Evolutionary conservation across 2,329 filamentous ascomycete genomes (phyloP).

Genomic region (Pseudogymnoascus sp.): DNA sequence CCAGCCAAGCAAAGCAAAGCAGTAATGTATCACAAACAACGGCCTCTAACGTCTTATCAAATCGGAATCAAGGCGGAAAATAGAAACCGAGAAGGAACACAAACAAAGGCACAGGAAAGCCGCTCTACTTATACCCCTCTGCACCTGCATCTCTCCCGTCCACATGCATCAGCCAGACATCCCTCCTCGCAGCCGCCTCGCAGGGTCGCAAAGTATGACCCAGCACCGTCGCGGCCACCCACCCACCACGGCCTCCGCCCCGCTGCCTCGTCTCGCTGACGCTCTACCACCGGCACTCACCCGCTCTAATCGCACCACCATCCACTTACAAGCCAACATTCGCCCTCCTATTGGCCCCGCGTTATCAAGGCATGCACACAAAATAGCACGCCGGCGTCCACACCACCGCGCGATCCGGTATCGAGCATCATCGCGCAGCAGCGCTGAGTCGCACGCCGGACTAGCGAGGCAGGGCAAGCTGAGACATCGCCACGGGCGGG

Average conservation of each 20-base stretch:
- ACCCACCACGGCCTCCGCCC: not conserved
- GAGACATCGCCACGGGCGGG: conserved; percentile 1
- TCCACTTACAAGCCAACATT: not conserved
- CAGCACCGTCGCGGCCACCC: not conserved
- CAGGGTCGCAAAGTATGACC: not conserved
- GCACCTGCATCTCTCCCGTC: not conserved
- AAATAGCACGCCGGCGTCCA: not conserved
- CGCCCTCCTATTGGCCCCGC: not conserved
- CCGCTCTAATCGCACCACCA: no score
- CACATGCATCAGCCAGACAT: not conserved
- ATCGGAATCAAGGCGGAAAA: not conserved
- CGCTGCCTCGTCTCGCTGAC: not conserved
- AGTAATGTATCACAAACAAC: not conserved
- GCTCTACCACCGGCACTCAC: not conserved
- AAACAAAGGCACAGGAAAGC: not conserved
- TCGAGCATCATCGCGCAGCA: not conserved
- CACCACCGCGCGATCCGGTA: conserved; percentile 1
- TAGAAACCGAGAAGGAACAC: not conserved
- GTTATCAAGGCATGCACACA: not conserved
- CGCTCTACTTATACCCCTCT: not conserved
- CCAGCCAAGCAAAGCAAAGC: no score
- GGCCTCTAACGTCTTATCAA: not conserved
- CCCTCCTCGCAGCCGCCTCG: not conserved
- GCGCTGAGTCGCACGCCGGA: not conserved
- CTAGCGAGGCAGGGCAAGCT: not conserved